These are phyloP conservation scores for Platanthera guangdongensis DNA, from an alignment of 106 monocot species.

Conservation along the genomic window DNA sequence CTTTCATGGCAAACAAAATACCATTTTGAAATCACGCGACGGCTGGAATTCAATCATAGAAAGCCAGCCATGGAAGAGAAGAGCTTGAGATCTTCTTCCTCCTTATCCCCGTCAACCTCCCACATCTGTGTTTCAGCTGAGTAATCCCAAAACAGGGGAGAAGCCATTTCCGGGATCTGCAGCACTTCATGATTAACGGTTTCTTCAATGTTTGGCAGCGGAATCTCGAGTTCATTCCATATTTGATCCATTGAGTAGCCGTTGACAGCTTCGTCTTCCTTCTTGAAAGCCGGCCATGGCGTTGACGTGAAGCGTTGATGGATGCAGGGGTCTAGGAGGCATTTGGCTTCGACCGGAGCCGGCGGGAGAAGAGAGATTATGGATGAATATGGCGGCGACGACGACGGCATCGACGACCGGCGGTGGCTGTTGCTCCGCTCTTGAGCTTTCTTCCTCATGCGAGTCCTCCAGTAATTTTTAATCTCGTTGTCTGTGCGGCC, in stretches of 20 bases:
- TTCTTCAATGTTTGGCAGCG: slow-evolving; percentile 4
- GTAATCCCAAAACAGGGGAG: slow-evolving; percentile 27
- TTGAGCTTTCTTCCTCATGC: slow-evolving; percentile 79
- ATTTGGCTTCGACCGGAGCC: not conserved
- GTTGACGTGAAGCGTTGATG: not conserved
- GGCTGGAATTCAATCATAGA: not conserved
- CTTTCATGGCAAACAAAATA: not conserved
- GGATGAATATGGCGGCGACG: slow-evolving; percentile 14
- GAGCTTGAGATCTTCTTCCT: slow-evolving; percentile 23
- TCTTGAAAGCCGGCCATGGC: not conserved
- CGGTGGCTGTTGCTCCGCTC: slow-evolving; percentile 27
- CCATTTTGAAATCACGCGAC: not conserved
- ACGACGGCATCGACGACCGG: slow-evolving; percentile 12
- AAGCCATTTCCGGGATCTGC: slow-evolving; percentile 1
- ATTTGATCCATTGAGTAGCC: slow-evolving; percentile 59
- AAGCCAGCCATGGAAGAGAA: slow-evolving; percentile 1
- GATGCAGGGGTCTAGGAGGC: not conserved
- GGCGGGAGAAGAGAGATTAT: not conserved
- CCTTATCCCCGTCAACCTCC: slow-evolving; percentile 31
- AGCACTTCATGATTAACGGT: slow-evolving; percentile 5
- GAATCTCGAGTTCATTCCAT: slow-evolving; percentile 49
- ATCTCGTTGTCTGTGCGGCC: slow-evolving; percentile 83
- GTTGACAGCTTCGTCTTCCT: slow-evolving; percentile 14
- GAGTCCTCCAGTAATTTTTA: slow-evolving; percentile 88
- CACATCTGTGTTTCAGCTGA: slow-evolving; percentile 20